These are phyloP conservation scores for Mycena albidolilacea DNA, from an alignment of 768 basidiomycete genomes.

Conservation along the genomic window DNA sequence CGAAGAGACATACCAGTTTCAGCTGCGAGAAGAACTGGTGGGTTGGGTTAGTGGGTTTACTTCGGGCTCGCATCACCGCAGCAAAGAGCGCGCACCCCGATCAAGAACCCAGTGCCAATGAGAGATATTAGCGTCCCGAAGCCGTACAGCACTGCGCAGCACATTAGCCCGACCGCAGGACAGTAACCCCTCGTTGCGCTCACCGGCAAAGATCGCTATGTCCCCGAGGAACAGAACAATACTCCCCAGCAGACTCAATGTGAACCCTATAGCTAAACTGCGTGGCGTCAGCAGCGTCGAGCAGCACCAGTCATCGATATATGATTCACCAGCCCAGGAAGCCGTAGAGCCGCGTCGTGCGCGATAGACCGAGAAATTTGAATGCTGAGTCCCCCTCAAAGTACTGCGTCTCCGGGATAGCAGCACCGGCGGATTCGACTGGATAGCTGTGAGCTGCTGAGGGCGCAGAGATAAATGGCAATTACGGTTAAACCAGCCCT, in stretches of 20 bases:
- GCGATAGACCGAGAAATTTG: conserved; percentile 81
- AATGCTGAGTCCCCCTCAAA: conserved; percentile 94
- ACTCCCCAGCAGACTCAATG: conserved; percentile 84
- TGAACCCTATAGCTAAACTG: conserved; percentile 83
- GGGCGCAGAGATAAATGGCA: background rate
- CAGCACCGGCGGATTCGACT: conserved; percentile 72
- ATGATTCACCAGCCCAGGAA: conserved; percentile 80
- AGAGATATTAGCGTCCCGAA: conserved; percentile 88
- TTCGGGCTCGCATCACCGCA: background rate
- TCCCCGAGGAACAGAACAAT: conserved; percentile 83
- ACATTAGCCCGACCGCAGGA: conserved; percentile 19
- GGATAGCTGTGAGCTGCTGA: background rate
- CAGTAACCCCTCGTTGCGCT: conserved; percentile 46
- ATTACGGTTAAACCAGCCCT: conserved; percentile 85
- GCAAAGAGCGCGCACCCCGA: conserved; percentile 73
- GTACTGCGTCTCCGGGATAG: conserved; percentile 84
- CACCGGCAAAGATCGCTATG: conserved; percentile 81
- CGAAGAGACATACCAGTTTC: conserved; percentile 71
- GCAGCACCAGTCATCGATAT: background rate
- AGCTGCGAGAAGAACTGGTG: conserved; percentile 82
- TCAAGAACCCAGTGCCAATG: conserved; percentile 90
- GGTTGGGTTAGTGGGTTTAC: conserved; percentile 22
- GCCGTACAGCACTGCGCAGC: conserved; percentile 78
- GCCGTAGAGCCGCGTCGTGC: conserved; percentile 88
- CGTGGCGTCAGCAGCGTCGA: background rate